Percentiles rank a stretch among this genome's conserved stretches.
Evolutionary conservation across 306 rosid species (phyloP).

Genomic region (Biancaea sappan): DNA sequence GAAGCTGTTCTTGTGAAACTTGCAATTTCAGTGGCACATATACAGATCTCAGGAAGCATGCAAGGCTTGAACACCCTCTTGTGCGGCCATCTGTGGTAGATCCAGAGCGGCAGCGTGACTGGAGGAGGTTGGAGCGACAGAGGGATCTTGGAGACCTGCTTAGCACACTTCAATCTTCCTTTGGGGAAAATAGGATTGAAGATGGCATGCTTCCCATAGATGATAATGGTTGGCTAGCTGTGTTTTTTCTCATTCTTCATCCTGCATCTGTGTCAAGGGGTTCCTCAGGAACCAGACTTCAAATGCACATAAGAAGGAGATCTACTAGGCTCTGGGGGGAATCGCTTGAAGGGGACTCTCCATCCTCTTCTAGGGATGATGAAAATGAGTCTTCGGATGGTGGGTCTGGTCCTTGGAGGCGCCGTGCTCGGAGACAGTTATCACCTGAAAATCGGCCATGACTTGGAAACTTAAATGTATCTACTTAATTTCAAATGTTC

Average conservation of each 20-base stretch:
- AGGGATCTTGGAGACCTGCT: slow-evolving; percentile 90
- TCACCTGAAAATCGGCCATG: slow-evolving; percentile 69
- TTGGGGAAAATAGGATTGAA: slow-evolving; percentile 72
- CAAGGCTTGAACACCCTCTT: slow-evolving; percentile 84
- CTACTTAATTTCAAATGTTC: slow-evolving; percentile 37
- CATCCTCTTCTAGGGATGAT: slow-evolving; percentile 68
- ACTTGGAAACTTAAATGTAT: slow-evolving; percentile 29
- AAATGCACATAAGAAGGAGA: slow-evolving; percentile 68
- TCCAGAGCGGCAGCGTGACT: slow-evolving; percentile 80
- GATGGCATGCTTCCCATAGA: slow-evolving; percentile 68
- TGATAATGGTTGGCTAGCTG: slow-evolving; percentile 81
- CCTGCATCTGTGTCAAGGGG: slow-evolving; percentile 74
- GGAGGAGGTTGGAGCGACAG: slow-evolving; percentile 94
- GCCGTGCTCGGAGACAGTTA: slow-evolving; percentile 51
- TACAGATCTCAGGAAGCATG: slow-evolving; percentile 89
- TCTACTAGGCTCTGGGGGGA: slow-evolving; percentile 81
- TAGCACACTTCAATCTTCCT: slow-evolving; percentile 80
- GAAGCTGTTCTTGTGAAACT: slow-evolving; percentile 86
- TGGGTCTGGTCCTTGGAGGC: slow-evolving; percentile 67
- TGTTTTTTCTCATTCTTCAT: slow-evolving; percentile 77
- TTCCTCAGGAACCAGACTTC: slow-evolving; percentile 69
- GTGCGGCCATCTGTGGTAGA: slow-evolving; percentile 84
- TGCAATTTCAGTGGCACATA: slow-evolving; percentile 77
- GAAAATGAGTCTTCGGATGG: slow-evolving; percentile 83
- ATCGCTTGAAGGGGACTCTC: slow-evolving; percentile 71